Evolutionary conservation across 2,329 filamentous ascomycete genomes (phyloP), one percentile per base, ranked within the genome.

Genomic region (Claviceps sorghi): DNA sequence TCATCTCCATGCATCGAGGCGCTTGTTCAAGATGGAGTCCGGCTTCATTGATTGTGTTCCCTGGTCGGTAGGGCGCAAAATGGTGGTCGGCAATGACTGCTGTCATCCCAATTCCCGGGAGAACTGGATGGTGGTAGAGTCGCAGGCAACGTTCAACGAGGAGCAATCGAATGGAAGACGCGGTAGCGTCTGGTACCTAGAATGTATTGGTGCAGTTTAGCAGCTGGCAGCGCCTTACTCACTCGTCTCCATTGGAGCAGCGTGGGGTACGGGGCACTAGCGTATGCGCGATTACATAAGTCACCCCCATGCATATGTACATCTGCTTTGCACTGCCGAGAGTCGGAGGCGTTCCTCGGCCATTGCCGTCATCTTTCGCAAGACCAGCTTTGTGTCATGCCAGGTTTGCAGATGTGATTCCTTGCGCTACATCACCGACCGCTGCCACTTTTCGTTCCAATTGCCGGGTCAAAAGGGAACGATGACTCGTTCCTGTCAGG

Each of bases 1-100:
- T 57, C 63, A 65, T 64, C 56, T 59, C 60, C 34, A 38, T 53
- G 48, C 40, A 40, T 49, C 49, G 41, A 34, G 29, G 26, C 46
- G 38, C 51, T 17, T 43, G 29, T 15, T 10, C 8, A 26, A 34
- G 21, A 29, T 42, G n/a, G 21, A 6, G 9, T 19, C 32, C n/a
- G 45, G 21, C 40, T 17, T 48, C 45, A 52, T 52, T 49, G 38
- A 44, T 34, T 43, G 36, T 30, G 26, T 45, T 48, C 17, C 13
- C 21, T 22, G 17, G 36, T 48, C 13, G 50, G 40, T 26, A 43
- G 13, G 40, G 29, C 11, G 44, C 7, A n/a, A 34, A 40, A 19
- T n/a, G 9, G 38, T 34, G 44, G 34, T n/a, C 22, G n/a, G 26
- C 10, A 19, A 34, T 22, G n/a, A 21, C 15, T 11, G 42, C 3